phyloP scores from a whole-genome alignment of 106 monocot species.

The Vanilla planifolia region DNA sequence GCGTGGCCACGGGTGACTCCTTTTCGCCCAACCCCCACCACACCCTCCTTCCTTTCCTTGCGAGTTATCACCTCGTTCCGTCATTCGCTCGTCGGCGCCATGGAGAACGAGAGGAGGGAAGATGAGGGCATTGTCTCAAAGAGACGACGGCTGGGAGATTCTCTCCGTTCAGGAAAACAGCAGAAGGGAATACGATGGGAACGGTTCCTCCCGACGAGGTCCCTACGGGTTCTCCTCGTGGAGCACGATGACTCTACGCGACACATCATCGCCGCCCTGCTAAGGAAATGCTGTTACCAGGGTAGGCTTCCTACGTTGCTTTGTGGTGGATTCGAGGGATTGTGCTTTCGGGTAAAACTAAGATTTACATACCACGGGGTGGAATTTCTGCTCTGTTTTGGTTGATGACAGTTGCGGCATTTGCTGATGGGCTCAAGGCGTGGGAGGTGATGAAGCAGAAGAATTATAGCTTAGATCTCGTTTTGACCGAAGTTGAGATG shows the following conservation, averaged over 20 bases:
- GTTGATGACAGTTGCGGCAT: slow-evolving; percentile 43
- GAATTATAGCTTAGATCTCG: slow-evolving; percentile 55
- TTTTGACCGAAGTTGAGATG: slow-evolving; percentile 73
- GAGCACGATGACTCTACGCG: slow-evolving; percentile 62
- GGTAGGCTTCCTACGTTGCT: slow-evolving; percentile 8
- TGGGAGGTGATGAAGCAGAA: slow-evolving; percentile 73
- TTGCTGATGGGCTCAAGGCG: slow-evolving; percentile 78
- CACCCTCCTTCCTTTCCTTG: too few relatives aligned
- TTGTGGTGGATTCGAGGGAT: too few relatives aligned
- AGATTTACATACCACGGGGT: too few relatives aligned
- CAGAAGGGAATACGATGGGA: slow-evolving; percentile 39
- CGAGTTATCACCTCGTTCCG: too few relatives aligned
- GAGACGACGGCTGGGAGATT: neutral
- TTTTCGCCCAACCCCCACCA: neutral
- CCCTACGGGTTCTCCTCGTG: slow-evolving; percentile 50
- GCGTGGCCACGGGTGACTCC: neutral
- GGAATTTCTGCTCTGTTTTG: neutral
- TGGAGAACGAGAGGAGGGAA: slow-evolving; percentile 4
- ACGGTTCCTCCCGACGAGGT: slow-evolving; percentile 37
- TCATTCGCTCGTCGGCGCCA: too few relatives aligned
- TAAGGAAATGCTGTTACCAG: slow-evolving; percentile 51
- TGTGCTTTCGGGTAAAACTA: neutral
- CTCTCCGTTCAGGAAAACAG: slow-evolving; percentile 3
- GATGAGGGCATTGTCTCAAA: neutral
- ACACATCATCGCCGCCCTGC: slow-evolving; percentile 53